Conservation (phyloP, 345 rosid species). For the Euphorbia peplus region DNA sequence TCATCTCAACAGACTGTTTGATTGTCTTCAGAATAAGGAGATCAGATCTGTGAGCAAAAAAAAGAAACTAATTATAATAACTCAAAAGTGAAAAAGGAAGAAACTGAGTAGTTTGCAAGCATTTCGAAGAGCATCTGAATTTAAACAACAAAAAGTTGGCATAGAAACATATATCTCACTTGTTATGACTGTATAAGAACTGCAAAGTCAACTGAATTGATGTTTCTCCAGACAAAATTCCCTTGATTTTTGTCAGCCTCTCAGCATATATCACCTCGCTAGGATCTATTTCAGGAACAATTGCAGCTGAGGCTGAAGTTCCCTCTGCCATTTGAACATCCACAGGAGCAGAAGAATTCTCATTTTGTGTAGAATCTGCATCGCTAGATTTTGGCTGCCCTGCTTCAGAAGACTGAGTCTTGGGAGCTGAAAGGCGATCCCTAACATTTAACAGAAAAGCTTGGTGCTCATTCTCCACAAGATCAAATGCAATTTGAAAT, state of each 20-base stretch:
- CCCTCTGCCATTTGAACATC: slow-evolving; percentile 90
- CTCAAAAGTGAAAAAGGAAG: not conserved
- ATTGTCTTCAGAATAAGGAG: slow-evolving; percentile 89
- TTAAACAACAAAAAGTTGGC: not conserved
- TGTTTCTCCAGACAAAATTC: slow-evolving; percentile 93
- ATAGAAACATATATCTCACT: slow-evolving; percentile 42
- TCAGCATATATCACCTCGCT: slow-evolving; percentile 66
- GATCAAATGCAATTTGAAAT: slow-evolving; percentile 93
- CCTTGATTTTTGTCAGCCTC: slow-evolving; percentile 76
- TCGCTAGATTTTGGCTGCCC: slow-evolving; percentile 45
- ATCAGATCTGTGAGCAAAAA: slow-evolving; percentile 67
- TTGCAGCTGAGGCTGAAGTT: slow-evolving; percentile 40
- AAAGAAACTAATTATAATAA: slow-evolving; percentile 9
- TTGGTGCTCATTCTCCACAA: slow-evolving; percentile 96
- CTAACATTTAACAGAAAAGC: slow-evolving; percentile 93
- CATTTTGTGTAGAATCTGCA: slow-evolving; percentile 49
- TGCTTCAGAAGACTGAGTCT: slow-evolving; percentile 49
- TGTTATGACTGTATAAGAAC: slow-evolving; percentile 90
- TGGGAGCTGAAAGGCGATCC: slow-evolving; percentile 73
- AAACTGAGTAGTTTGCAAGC: not conserved
- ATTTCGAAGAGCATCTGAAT: not conserved
- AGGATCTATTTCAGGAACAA: slow-evolving; percentile 53
- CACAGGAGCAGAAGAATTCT: slow-evolving; percentile 45
- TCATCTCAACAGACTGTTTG: slow-evolving; percentile 97
- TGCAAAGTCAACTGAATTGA: slow-evolving; percentile 91